These are phyloP conservation scores for Waltiozyma sp. DNA, from an alignment of 1,139 yeast genomes.

Conservation along the genomic window DNA sequence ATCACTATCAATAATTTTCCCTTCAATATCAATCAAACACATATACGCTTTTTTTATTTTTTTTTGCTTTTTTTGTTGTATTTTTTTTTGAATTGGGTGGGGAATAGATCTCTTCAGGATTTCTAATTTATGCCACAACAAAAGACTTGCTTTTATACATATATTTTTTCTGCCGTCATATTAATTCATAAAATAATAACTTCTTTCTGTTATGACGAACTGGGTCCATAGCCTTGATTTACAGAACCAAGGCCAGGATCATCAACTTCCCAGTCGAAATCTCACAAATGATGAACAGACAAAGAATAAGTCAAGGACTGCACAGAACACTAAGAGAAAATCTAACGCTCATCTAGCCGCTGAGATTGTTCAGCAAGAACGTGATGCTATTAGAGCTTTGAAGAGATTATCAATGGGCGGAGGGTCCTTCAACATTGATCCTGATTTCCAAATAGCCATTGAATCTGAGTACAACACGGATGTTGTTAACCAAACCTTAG, in stretches of 20 bases:
- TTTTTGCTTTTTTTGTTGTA: too few species aligned
- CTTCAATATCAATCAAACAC: too few species aligned
- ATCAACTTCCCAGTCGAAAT: neutral
- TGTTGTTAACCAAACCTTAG: neutral
- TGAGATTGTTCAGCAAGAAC: constrained; percentile 37
- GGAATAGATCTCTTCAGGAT: too few species aligned
- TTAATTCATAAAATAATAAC: too few species aligned
- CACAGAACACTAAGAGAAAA: constrained; percentile 11
- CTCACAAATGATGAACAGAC: neutral
- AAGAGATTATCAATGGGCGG: constrained; percentile 35
- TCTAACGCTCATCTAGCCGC: constrained; percentile 22
- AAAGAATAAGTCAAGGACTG: neutral
- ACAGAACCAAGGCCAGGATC: neutral
- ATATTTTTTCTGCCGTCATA: too few species aligned
- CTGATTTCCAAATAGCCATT: constrained; percentile 25
- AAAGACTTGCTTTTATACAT: too few species aligned
- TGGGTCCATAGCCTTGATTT: neutral
- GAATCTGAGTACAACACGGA: constrained; percentile 11
- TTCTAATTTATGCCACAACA: too few species aligned
- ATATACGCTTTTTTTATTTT: too few species aligned
- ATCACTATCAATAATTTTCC: too few species aligned
- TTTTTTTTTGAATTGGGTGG: too few species aligned
- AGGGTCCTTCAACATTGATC: constrained; percentile 28
- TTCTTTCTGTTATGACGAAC: too few species aligned
- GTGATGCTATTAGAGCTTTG: constrained; percentile 33